Evolutionary conservation across 371 early-diverging fungal genomes (phyloP).

Genomic region (Mortierella polycephala): DNA sequence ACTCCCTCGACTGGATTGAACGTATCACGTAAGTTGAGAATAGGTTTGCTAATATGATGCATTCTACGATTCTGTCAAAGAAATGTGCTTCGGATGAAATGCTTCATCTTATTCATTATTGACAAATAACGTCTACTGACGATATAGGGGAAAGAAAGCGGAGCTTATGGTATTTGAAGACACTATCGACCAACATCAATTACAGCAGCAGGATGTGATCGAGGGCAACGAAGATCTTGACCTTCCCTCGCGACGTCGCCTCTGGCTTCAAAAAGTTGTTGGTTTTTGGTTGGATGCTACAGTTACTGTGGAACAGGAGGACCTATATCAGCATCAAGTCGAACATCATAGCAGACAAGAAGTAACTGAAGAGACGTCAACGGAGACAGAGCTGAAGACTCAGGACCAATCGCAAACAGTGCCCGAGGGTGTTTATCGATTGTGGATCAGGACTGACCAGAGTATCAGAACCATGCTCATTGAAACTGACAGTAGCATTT

Average conservation of each 20-base stretch:
- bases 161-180: constrained; percentile 25
- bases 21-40: constrained; percentile 18
- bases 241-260: constrained; percentile 16
- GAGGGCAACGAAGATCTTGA: not conserved
- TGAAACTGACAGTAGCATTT: not conserved
- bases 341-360: not conserved
- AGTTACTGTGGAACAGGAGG: not conserved
- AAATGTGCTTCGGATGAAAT: no score
- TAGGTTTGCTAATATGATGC: not conserved
- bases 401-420: not conserved
- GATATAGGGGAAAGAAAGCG: constrained; percentile 18
- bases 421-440: constrained; percentile 6
- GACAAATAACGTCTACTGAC: no score
- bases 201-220: not conserved
- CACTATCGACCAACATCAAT: not conserved
- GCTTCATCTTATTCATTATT: no score
- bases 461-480: constrained; percentile 1
- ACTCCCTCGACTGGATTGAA: constrained; percentile 32
- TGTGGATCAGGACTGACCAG: constrained; percentile 25
- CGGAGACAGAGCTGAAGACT: not conserved
- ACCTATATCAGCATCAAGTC: not conserved
- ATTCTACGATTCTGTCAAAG: not conserved
- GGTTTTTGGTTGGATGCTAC: constrained; percentile 31
- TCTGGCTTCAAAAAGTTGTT: constrained; percentile 28
- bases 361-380: not conserved